These are phyloP conservation scores for Suillus decipiens DNA, from an alignment of 768 basidiomycete genomes.

Conservation along the genomic window DNA sequence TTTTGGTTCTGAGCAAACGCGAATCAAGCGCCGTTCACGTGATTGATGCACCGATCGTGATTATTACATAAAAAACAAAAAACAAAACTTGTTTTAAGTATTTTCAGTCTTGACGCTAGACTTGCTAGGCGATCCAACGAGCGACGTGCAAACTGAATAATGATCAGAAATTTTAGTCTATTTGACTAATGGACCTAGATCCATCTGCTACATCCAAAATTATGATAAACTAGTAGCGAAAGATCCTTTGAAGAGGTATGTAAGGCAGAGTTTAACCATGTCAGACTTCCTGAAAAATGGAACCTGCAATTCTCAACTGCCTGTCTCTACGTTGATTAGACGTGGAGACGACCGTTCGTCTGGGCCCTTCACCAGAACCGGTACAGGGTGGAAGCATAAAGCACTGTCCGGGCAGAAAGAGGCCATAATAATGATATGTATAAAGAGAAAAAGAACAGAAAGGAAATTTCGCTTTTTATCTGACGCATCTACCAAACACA, in stretches of 20 bases:
- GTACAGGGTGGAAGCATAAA: slow-evolving; percentile 58
- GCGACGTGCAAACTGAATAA: background rate
- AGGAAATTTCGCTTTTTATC: slow-evolving; percentile 20
- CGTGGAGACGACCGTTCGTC: slow-evolving; percentile 47
- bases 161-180: background rate
- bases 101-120: too few species aligned
- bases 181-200: background rate
- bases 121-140: too few species aligned
- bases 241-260: slow-evolving; percentile 16
- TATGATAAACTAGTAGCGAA: background rate
- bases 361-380: slow-evolving; percentile 84
- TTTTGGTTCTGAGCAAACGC: background rate
- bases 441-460: background rate
- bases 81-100: too few species aligned
- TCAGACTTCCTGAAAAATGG: slow-evolving; percentile 28
- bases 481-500: slow-evolving; percentile 26
- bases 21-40: background rate
- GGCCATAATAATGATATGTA: slow-evolving; percentile 41
- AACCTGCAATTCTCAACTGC: slow-evolving; percentile 45
- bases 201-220: background rate
- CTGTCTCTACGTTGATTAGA: slow-evolving; percentile 60
- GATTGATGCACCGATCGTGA: background rate
- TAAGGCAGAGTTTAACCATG: slow-evolving; percentile 40
- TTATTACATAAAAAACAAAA: background rate
- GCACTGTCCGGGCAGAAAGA: slow-evolving; percentile 80